These are phyloP conservation scores for Saxophila tyrrhenica DNA, from an alignment of 495 filamentous ascomycete species.

Conservation along the genomic window DNA sequence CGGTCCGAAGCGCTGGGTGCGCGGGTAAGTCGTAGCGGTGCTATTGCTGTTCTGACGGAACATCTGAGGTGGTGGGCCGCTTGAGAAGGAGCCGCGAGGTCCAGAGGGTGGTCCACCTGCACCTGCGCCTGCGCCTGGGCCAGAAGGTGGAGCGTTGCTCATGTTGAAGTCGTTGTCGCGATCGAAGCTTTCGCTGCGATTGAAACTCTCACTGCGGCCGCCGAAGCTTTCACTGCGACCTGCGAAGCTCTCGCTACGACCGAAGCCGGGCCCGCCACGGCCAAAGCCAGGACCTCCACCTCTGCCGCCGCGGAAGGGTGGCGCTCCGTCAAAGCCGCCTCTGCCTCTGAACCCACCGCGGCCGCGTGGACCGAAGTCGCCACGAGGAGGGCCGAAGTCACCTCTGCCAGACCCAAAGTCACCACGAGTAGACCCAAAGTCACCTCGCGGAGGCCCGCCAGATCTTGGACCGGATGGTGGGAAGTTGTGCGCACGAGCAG, in stretches of 20 bases:
- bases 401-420: conserved; percentile 8
- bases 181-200: conserved; percentile 6
- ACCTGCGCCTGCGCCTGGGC: background rate
- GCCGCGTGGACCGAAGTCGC: background rate
- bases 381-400: conserved; percentile 11
- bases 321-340: background rate
- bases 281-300: background rate
- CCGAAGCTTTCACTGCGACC: no score
- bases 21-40: conserved; percentile 38
- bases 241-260: background rate
- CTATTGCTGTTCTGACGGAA: conserved; percentile 39
- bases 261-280: background rate
- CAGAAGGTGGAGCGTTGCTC: conserved; percentile 1
- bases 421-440: conserved; percentile 8
- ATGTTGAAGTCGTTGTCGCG: conserved; percentile 4
- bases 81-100: conserved; percentile 17
- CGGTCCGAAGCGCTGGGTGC: conserved; percentile 37
- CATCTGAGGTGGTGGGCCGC: conserved; percentile 13
- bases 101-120: conserved; percentile 16
- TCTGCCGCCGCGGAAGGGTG: conserved; percentile 10
- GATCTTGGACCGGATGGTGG: conserved; percentile 15
- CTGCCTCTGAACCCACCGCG: conserved; percentile 1
- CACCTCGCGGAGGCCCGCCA: conserved; percentile 3
- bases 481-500: conserved; percentile 3
- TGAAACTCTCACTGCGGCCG: background rate